phyloP scores from a whole-genome alignment of 1,139 yeast species.

The Meyerozyma guilliermondii region DNA sequence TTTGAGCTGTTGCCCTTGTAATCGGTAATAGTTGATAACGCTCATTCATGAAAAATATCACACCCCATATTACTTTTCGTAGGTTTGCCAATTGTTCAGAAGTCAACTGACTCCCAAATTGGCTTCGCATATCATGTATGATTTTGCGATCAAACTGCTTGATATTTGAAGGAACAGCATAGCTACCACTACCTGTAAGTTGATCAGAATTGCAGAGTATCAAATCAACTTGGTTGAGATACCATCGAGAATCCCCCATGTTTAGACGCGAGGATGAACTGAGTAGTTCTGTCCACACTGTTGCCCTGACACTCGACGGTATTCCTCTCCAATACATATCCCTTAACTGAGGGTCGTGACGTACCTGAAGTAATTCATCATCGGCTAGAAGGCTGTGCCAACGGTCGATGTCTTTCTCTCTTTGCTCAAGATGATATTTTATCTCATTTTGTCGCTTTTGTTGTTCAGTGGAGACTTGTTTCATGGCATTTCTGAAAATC shows the following conservation, averaged over 20 bases:
- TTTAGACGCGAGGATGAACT: not conserved
- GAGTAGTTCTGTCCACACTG: not conserved
- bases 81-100: not conserved
- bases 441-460: conserved; percentile 21
- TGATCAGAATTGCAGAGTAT: conserved; percentile 20
- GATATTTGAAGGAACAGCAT: conserved; percentile 24
- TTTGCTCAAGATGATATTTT: conserved; percentile 21
- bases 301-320: conserved; percentile 22
- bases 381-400: conserved; percentile 42
- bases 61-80: not conserved
- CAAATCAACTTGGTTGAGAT: not conserved
- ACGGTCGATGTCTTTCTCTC: conserved; percentile 26
- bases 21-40: not conserved
- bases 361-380: conserved; percentile 20
- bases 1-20: not conserved
- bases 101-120: not conserved
- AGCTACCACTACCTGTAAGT: conserved; percentile 49
- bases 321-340: conserved; percentile 70
- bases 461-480: conserved; percentile 32
- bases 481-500: conserved; percentile 44
- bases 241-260: not conserved
- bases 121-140: not conserved
- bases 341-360: conserved; percentile 24
- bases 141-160: conserved; percentile 6
- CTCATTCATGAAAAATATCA: not conserved